Percentiles rank a stretch among this genome's conserved stretches.
These are phyloP conservation scores for Fusarium luffae DNA, from an alignment of 2,329 filamentous ascomycete species.

Conservation along the genomic window DNA sequence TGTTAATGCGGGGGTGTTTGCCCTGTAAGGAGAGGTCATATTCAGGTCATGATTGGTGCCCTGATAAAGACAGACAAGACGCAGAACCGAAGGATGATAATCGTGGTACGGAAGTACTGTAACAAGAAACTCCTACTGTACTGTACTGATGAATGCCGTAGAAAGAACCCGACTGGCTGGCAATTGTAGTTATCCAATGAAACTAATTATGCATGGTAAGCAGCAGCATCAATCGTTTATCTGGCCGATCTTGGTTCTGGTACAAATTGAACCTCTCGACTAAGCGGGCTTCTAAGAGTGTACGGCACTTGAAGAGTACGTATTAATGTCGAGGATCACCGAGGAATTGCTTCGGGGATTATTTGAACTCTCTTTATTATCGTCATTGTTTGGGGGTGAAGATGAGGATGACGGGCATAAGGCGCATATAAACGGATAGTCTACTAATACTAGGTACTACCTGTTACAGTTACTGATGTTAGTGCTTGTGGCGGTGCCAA, in stretches of 20 bases:
- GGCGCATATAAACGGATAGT: not conserved
- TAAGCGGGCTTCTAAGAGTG: not conserved
- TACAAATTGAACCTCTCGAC: not conserved
- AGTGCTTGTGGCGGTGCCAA: not conserved
- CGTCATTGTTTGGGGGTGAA: not conserved
- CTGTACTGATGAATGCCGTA: not conserved
- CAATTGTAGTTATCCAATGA: not conserved
- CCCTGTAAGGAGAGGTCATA: not conserved
- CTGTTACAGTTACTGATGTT: not conserved
- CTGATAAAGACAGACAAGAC: not conserved
- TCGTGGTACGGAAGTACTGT: not conserved
- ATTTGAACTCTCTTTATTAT: not conserved
- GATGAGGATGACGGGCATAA: not conserved
- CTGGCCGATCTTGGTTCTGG: not conserved
- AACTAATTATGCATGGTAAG: not conserved
- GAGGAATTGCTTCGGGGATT: not conserved
- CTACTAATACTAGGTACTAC: too few species aligned
- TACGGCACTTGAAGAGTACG: not conserved
- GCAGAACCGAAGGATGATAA: not conserved
- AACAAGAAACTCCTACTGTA: not conserved
- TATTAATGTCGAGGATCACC: constrained; percentile 4
- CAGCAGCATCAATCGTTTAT: constrained; percentile 1
- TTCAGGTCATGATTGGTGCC: constrained; percentile 13
- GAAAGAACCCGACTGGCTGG: not conserved
- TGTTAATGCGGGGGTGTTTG: constrained; percentile 18